Percentiles rank a stretch among this genome's conserved stretches.
Evolutionary conservation across 768 basidiomycete species (phyloP).

Genomic region (Lactarius sp.): DNA sequence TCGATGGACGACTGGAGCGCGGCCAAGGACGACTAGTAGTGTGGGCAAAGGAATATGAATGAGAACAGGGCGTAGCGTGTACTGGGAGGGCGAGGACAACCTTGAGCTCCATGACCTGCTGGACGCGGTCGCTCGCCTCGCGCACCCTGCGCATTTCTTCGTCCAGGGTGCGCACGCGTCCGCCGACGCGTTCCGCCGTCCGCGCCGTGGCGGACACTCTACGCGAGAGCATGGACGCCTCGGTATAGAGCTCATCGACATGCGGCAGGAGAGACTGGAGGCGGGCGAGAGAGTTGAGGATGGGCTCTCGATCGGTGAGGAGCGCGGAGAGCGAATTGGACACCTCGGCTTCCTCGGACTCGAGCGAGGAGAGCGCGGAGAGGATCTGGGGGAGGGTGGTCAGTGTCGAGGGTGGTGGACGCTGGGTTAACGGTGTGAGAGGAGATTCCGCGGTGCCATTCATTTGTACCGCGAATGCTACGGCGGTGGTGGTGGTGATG

Average conservation of each 20-base stretch:
- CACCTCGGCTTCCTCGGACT: constrained; percentile 73
- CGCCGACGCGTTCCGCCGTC: constrained; percentile 87
- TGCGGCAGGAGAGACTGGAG: constrained; percentile 56
- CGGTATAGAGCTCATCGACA: constrained; percentile 56
- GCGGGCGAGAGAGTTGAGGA: constrained; percentile 55
- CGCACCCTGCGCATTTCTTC: constrained; percentile 89
- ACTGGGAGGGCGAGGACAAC: constrained; percentile 36
- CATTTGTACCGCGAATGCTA: constrained; percentile 1
- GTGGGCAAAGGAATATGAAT: not conserved
- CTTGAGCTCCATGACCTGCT: constrained; percentile 94
- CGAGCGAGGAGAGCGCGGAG: constrained; percentile 65
- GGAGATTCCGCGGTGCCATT: constrained; percentile 13
- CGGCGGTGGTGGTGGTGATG: not conserved
- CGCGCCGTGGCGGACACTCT: constrained; percentile 69
- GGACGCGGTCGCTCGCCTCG: constrained; percentile 87
- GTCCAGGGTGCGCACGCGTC: constrained; percentile 82
- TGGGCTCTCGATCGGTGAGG: constrained; percentile 62
- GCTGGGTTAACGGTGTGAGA: constrained; percentile 1
- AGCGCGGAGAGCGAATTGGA: constrained; percentile 68
- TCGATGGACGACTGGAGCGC: constrained; percentile 60
- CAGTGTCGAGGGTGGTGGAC: constrained; percentile 35
- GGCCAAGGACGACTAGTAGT: constrained; percentile 55
- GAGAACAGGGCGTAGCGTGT: not conserved
- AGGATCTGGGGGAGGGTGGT: constrained; percentile 66
- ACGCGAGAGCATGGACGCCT: constrained; percentile 49